These are phyloP conservation scores for Colletotrichum musae DNA, from an alignment of 2,329 filamentous ascomycete genomes.

Conservation along the genomic window DNA sequence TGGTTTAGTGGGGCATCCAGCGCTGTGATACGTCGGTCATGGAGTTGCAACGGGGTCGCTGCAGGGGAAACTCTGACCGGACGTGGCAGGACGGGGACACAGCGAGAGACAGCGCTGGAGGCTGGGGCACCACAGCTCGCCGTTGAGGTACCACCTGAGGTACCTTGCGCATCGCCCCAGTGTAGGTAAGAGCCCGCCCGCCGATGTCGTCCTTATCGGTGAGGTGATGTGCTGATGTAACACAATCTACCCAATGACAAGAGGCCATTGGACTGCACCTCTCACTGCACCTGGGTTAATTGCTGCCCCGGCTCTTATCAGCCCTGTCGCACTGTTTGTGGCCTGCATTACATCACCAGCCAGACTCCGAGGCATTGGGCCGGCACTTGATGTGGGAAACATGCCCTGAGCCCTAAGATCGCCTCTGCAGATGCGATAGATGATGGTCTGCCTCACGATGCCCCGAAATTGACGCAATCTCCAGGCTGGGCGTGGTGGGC, in stretches of 20 bases:
- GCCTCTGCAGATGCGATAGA: conserved; percentile 2
- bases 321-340: conserved; percentile 20
- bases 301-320: conserved; percentile 32
- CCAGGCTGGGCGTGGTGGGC: conserved; percentile 9
- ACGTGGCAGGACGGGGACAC: not conserved
- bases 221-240: conserved; percentile 21
- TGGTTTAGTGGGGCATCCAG: conserved; percentile 16
- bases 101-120: too few relatives aligned
- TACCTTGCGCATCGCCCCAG: conserved; percentile 6
- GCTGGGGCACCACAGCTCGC: too few relatives aligned
- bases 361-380: conserved; percentile 23
- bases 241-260: conserved; percentile 22
- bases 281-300: not conserved
- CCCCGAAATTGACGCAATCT: conserved; percentile 27
- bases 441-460: not conserved
- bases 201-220: conserved; percentile 40
- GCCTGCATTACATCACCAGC: conserved; percentile 38
- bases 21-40: conserved; percentile 27
- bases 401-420: conserved; percentile 1
- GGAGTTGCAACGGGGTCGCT: conserved; percentile 18
- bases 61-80: conserved; percentile 32
- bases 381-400: conserved; percentile 12
- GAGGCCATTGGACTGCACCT: not conserved
- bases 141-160: not conserved
- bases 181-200: conserved; percentile 21